phyloP scores from a whole-genome alignment of 176 grass and related monocot species.

The Bolboschoenus planiculmis region DNA sequence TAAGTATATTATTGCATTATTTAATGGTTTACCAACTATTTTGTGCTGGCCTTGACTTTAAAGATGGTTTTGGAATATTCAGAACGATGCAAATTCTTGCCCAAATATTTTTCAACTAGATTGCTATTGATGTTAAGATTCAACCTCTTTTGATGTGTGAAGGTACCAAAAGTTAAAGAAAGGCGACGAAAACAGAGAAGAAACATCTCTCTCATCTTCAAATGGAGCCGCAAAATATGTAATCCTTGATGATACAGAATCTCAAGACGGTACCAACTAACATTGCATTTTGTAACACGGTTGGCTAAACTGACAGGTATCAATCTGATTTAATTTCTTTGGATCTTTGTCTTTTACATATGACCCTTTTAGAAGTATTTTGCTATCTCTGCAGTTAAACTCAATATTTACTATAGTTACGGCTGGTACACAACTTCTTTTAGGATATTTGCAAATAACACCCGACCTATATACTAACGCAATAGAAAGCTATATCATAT shows the following conservation, averaged over 20 bases:
- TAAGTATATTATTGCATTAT: conserved; percentile 41
- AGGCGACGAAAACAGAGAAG: conserved; percentile 35
- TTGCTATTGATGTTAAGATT: conserved; percentile 10
- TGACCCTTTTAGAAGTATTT: neutral
- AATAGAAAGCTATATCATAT: neutral
- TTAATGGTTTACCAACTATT: neutral
- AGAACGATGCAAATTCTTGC: too few relatives aligned
- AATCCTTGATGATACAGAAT: conserved; percentile 81
- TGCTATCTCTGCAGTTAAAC: neutral
- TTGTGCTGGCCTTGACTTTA: neutral
- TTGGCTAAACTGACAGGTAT: conserved; percentile 14
- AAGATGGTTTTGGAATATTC: neutral
- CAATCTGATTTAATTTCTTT: neutral
- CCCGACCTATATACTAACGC: neutral
- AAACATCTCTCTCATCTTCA: conserved; percentile 21
- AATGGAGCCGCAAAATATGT: conserved; percentile 67
- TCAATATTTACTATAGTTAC: neutral
- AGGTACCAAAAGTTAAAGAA: conserved; percentile 80
- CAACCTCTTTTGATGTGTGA: conserved; percentile 16
- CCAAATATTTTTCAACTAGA: too few relatives aligned
- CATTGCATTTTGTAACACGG: conserved; percentile 10
- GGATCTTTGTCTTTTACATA: neutral
- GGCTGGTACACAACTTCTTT: neutral
- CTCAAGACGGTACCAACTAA: conserved; percentile 39
- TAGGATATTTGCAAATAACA: conserved; percentile 4